phyloP scores from a whole-genome alignment of 352 stramenopile species.

The Pythium utonaiense region DNA sequence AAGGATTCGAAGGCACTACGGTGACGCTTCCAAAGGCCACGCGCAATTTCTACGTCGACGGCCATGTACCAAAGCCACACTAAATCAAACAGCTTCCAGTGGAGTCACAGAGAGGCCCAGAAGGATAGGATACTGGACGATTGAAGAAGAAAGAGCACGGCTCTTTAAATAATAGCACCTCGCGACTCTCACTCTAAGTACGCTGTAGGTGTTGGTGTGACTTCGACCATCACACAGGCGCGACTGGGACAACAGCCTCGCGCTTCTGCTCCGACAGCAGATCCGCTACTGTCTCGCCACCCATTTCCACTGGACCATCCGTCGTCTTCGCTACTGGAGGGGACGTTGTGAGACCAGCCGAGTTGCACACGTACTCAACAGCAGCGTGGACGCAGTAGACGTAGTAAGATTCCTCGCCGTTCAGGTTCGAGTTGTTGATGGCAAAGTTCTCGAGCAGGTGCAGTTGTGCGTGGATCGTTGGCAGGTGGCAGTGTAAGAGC shows the following conservation, averaged over 20 bases:
- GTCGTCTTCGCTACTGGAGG: slow-evolving; percentile 17
- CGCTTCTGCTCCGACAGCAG: neutral
- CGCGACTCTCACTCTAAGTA: neutral
- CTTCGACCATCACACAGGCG: slow-evolving; percentile 1
- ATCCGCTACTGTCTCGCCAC: neutral
- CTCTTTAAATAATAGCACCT: slow-evolving; percentile 2
- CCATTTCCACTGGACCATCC: neutral
- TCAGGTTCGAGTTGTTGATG: slow-evolving; percentile 74
- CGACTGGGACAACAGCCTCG: neutral
- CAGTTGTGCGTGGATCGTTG: slow-evolving; percentile 73
- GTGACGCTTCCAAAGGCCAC: slow-evolving; percentile 95
- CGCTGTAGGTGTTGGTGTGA: neutral
- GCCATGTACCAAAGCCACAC: slow-evolving; percentile 96
- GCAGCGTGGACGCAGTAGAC: slow-evolving; percentile 85
- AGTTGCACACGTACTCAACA: slow-evolving; percentile 85
- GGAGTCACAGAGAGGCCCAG: too few relatives aligned
- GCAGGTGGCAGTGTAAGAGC: slow-evolving; percentile 66
- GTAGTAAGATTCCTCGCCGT: slow-evolving; percentile 88
- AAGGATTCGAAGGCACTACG: slow-evolving; percentile 87
- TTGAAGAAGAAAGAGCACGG: neutral
- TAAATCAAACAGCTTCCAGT: slow-evolving; percentile 31
- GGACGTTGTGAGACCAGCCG: slow-evolving; percentile 27
- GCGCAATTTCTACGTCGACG: slow-evolving; percentile 99
- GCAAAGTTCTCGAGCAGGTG: slow-evolving; percentile 82
- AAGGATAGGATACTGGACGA: neutral